Evolutionary conservation across 148 eudicot genomes (phyloP).

Genomic region (Rhododendron kiyosumense): DNA sequence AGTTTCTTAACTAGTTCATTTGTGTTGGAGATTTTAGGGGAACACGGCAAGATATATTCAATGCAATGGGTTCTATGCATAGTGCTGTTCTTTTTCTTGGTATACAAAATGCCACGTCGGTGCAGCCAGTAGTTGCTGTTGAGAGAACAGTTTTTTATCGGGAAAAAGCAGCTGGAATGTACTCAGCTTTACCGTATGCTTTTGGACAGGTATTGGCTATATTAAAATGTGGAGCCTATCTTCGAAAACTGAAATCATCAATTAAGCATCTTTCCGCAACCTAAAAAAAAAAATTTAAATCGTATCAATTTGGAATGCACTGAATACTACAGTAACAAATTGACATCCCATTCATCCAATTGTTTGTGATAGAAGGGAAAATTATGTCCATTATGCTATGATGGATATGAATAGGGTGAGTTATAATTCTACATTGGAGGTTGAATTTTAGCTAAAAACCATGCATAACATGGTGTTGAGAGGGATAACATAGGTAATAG

Average conservation of each 20-base stretch:
- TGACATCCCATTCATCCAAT: neutral
- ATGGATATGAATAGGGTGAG: neutral
- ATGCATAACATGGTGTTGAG: neutral
- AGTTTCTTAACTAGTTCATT: neutral
- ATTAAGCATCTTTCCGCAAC: neutral
- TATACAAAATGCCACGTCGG: slow-evolving; percentile 43
- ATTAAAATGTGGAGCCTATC: neutral
- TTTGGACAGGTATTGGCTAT: slow-evolving; percentile 54
- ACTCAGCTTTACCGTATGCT: slow-evolving; percentile 60
- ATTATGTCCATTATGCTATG: neutral
- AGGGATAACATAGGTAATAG: neutral
- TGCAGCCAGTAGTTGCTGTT: slow-evolving; percentile 57
- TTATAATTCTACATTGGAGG: neutral
- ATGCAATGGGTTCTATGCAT: slow-evolving; percentile 69
- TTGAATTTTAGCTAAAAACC: neutral
- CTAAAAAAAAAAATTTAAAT: neutral
- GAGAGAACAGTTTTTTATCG: slow-evolving; percentile 68
- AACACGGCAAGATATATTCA: slow-evolving; percentile 41
- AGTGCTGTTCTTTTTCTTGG: slow-evolving; percentile 47
- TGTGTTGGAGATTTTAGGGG: slow-evolving; percentile 18
- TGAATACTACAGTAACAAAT: neutral
- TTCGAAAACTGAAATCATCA: neutral
- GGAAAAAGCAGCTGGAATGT: slow-evolving; percentile 76
- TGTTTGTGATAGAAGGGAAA: neutral
- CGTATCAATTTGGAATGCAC: neutral